A percentile compares a stretch with the other conserved stretches of the same genome.
Evolutionary conservation across 805 yeast genomes (phyloP).

Genomic region (Yarrowia porcina): DNA sequence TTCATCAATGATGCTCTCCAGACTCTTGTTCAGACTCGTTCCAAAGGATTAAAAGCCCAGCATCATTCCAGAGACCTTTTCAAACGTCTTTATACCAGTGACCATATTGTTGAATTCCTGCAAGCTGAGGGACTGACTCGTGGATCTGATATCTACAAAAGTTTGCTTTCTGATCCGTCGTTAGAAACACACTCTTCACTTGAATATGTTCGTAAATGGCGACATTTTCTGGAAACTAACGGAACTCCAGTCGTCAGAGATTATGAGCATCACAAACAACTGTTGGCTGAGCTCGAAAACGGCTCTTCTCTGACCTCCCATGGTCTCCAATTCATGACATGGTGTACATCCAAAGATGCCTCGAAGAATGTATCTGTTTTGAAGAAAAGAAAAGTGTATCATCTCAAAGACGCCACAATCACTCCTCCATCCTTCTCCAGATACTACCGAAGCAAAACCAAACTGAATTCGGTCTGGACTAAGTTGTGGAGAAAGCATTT

Average conservation of each 20-base stretch:
- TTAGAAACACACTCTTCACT: not conserved
- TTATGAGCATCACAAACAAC: not conserved
- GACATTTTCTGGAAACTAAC: not conserved
- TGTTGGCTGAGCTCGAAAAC: not conserved
- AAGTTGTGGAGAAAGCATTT: not conserved
- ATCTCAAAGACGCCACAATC: not conserved
- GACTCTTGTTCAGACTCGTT: no score
- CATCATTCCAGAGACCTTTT: not conserved
- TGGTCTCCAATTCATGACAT: not conserved
- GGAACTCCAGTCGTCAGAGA: not conserved
- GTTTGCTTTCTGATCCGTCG: not conserved
- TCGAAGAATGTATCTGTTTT: not conserved
- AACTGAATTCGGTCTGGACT: not conserved
- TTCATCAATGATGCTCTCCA: not conserved
- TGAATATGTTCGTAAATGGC: not conserved
- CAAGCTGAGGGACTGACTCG: no score
- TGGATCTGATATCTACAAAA: no score
- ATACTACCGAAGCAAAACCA: not conserved
- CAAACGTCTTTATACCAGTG: not conserved
- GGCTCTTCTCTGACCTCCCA: not conserved
- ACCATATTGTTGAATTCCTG: conserved; percentile 1
- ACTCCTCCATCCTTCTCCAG: not conserved
- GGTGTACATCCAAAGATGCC: not conserved
- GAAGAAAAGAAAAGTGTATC: not conserved
- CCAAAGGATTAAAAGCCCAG: no score